Percentiles rank a stretch among this genome's conserved stretches.
Evolutionary conservation across 805 yeast genomes (phyloP).

Genomic region (Kodamaea kakaduensis): DNA sequence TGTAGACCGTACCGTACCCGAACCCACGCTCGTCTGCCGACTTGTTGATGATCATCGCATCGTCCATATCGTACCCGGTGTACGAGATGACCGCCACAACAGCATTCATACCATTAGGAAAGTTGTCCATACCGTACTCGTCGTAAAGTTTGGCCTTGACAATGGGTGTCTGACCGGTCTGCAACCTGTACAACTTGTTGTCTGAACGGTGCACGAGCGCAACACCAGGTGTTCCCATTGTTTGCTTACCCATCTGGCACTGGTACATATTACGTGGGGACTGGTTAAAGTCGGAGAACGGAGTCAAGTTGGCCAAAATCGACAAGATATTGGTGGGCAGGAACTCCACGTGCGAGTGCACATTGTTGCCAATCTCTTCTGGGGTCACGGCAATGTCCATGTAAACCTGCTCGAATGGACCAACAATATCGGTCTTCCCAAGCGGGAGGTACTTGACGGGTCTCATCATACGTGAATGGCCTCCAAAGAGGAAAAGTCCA

Average conservation of each 20-base stretch:
- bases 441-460: constrained; percentile 90
- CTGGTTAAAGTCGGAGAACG: constrained; percentile 97
- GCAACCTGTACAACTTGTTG: constrained; percentile 88
- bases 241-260: constrained; percentile 99
- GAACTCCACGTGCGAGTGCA: constrained; percentile 91
- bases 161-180: constrained; percentile 95
- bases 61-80: constrained; percentile 99
- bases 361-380: constrained; percentile 73
- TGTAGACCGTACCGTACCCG: constrained; percentile 94
- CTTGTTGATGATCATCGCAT: constrained; percentile 97
- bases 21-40: constrained; percentile 98
- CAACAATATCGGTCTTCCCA: constrained; percentile 79
- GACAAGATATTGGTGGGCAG: constrained; percentile 93
- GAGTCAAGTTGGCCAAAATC: constrained; percentile 93
- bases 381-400: constrained; percentile 95
- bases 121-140: constrained; percentile 95
- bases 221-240: constrained; percentile 99
- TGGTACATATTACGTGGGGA: constrained; percentile 99
- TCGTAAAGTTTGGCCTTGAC: constrained; percentile 92
- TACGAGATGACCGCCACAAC: constrained; percentile 98
- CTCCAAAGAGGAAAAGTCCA: constrained; percentile 87
- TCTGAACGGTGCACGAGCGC: constrained; percentile 90
- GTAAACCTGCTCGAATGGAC: constrained; percentile 97
- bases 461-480: constrained; percentile 91
- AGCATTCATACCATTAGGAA: constrained; percentile 97